phyloP scores from a whole-genome alignment of 176 grass and related monocot species.

The Poa pratensis region DNA sequence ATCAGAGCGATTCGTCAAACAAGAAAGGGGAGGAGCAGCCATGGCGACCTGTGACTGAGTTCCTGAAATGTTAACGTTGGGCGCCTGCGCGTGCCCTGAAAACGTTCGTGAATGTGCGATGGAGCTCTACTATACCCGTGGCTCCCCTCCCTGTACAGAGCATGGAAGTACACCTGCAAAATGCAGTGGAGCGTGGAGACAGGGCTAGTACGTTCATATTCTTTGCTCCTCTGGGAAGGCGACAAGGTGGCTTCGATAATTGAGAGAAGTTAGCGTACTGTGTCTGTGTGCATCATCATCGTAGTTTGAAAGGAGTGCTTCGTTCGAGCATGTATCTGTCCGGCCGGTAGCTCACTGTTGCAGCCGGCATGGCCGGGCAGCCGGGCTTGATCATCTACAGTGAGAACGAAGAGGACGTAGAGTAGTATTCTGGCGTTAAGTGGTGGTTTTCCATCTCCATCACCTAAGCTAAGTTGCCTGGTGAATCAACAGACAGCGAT shows the following conservation, averaged over 20 bases:
- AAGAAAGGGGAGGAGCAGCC: background rate
- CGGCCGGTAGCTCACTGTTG: slow-evolving; percentile 2
- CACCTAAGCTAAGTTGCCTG: background rate
- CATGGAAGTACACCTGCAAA: background rate
- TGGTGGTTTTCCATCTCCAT: background rate
- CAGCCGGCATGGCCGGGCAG: background rate
- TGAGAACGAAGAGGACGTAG: background rate
- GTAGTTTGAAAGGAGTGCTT: background rate
- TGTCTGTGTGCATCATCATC: background rate
- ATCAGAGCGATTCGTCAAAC: background rate
- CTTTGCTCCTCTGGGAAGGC: background rate
- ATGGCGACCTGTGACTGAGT: background rate
- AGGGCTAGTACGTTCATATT: background rate
- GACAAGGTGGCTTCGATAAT: slow-evolving; percentile 16
- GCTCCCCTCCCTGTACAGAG: background rate
- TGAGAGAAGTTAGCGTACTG: background rate
- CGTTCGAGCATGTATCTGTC: background rate
- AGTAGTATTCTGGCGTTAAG: too few species aligned
- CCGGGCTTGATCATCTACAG: background rate
- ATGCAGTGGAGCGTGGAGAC: background rate
- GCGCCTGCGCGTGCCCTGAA: background rate
- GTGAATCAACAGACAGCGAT: background rate
- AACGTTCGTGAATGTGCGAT: background rate
- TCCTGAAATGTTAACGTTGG: background rate
- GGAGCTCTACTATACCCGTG: background rate